Evolutionary conservation across 495 filamentous ascomycete species (phyloP).

Genomic region (Pyrenula massariospora): DNA sequence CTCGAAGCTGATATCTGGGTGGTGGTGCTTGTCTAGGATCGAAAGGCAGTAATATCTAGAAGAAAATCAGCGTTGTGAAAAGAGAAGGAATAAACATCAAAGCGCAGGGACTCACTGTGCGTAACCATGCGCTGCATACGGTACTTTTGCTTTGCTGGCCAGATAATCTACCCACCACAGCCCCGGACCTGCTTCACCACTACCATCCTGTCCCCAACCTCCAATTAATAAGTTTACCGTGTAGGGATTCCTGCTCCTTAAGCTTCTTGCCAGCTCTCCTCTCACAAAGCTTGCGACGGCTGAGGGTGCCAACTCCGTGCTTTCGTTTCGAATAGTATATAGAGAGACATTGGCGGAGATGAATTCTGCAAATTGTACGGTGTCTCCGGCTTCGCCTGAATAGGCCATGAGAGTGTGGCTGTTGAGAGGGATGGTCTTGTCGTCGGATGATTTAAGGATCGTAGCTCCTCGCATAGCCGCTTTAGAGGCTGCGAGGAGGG

Average conservation of each 20-base stretch:
- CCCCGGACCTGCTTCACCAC: slow-evolving; percentile 49
- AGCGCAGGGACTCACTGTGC: slow-evolving; percentile 62
- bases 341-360: slow-evolving; percentile 97
- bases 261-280: slow-evolving; percentile 75
- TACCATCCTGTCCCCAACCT: slow-evolving; percentile 76
- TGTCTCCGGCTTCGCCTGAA: slow-evolving; percentile 92
- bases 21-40: slow-evolving; percentile 95
- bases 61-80: background rate
- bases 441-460: slow-evolving; percentile 89
- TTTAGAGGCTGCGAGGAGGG: slow-evolving; percentile 93
- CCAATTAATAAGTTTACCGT: slow-evolving; percentile 92
- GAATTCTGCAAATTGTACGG: slow-evolving; percentile 98
- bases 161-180: slow-evolving; percentile 98
- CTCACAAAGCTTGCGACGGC: slow-evolving; percentile 88
- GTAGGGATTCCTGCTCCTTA: slow-evolving; percentile 87
- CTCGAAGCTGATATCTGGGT: slow-evolving; percentile 79
- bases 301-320: slow-evolving; percentile 69
- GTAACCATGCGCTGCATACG: slow-evolving; percentile 96
- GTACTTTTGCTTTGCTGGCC: slow-evolving; percentile 72
- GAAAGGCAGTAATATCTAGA: slow-evolving; percentile 82
- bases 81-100: slow-evolving; percentile 5
- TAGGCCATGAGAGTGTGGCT: slow-evolving; percentile 94
- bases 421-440: slow-evolving; percentile 88
- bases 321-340: slow-evolving; percentile 93
- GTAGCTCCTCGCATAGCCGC: slow-evolving; percentile 95